These are phyloP conservation scores for Komagataella pastoris DNA, from an alignment of 805 yeast species.

Conservation along the genomic window DNA sequence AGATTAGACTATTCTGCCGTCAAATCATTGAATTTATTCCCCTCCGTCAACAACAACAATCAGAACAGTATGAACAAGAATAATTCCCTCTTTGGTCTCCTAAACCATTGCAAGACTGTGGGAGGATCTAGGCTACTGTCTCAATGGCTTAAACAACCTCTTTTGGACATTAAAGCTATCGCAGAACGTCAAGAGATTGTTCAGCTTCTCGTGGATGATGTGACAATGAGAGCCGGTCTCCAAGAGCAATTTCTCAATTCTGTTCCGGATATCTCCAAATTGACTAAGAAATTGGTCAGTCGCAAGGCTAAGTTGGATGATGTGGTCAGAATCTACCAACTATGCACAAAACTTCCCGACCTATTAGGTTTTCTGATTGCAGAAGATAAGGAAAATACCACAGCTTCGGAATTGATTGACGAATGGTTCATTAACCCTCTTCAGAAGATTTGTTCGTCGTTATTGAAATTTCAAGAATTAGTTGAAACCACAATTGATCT, in stretches of 20 bases:
- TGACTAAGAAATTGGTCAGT: conserved; percentile 47
- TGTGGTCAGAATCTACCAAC: conserved; percentile 78
- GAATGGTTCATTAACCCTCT: conserved; percentile 49
- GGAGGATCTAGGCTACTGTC: conserved; percentile 84
- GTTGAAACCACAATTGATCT: conserved; percentile 90
- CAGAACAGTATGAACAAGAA: conserved; percentile 20
- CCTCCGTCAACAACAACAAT: conserved; percentile 34
- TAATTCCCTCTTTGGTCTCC: conserved; percentile 61
- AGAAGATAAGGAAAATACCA: conserved; percentile 5
- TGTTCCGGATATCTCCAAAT: conserved; percentile 74
- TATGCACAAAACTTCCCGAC: conserved; percentile 59
- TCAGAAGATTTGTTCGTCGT: conserved; percentile 29
- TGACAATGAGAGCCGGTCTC: conserved; percentile 49
- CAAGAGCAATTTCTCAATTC: conserved; percentile 54
- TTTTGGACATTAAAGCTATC: conserved; percentile 51
- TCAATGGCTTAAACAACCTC: conserved; percentile 95
- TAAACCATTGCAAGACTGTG: conserved; percentile 78
- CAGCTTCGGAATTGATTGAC: conserved; percentile 23
- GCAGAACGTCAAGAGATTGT: conserved; percentile 62
- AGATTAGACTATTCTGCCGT: conserved; percentile 85
- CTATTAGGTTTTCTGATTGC: conserved; percentile 34
- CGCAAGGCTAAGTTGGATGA: conserved; percentile 65
- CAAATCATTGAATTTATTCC: conserved; percentile 77
- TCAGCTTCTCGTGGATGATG: conserved; percentile 56
- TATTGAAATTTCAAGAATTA: conserved; percentile 64